Conservation (phyloP, 1,139 yeast genomes). For the Protomyces arabidopsidicola region DNA sequence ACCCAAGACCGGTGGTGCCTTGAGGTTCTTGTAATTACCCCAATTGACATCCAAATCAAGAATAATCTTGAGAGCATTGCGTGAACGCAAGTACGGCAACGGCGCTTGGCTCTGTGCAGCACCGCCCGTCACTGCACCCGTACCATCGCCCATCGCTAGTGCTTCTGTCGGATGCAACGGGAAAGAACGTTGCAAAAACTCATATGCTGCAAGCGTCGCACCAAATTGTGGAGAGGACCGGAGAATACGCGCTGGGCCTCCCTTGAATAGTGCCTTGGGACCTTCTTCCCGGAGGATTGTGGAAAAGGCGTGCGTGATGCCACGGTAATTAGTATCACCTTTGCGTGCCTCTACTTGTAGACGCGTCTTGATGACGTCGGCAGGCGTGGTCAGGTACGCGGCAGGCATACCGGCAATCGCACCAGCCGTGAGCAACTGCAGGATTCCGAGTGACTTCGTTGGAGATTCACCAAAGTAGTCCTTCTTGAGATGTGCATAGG, state of each 20-base stretch:
- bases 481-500: constrained; percentile 88
- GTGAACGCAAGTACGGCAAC: constrained; percentile 42
- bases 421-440: constrained; percentile 83
- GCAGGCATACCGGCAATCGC: constrained; percentile 98
- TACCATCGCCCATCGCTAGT: constrained; percentile 42
- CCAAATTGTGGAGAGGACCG: constrained; percentile 98
- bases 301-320: constrained; percentile 69
- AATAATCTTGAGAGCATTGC: constrained; percentile 46
- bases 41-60: constrained; percentile 48
- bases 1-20: constrained; percentile 29
- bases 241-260: constrained; percentile 90
- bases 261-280: constrained; percentile 80
- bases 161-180: constrained; percentile 46
- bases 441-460: constrained; percentile 56
- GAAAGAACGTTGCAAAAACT: constrained; percentile 61
- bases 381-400: constrained; percentile 67
- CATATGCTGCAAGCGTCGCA: constrained; percentile 93
- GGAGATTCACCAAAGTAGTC: constrained; percentile 83
- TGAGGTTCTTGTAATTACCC: constrained; percentile 36
- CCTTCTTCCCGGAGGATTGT: constrained; percentile 78
- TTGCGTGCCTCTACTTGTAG: constrained; percentile 77
- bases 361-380: constrained; percentile 93
- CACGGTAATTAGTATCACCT: constrained; percentile 72
- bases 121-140: constrained; percentile 38
- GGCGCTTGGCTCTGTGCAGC: constrained; percentile 38